Evolutionary conservation across 495 filamentous ascomycete species (phyloP), one percentile per base, ranked within the genome.

Genomic region (Daldinia vernicosa): DNA sequence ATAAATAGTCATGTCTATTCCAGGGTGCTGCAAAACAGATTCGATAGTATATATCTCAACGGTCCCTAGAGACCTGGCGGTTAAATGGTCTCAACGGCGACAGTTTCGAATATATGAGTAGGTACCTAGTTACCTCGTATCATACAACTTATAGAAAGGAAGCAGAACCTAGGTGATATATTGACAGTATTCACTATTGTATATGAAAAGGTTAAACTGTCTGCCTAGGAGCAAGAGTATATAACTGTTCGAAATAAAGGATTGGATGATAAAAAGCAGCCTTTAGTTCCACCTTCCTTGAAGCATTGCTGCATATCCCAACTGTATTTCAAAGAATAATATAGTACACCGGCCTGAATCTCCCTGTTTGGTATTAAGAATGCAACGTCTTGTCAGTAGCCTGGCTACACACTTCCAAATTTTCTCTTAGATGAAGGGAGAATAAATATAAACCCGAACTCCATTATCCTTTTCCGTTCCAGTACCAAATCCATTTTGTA

Each of bases 401-500:
- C 43, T 47, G 24, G 43, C 43, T 24, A 45, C 40, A 24, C 19
- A 24, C 19, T 12, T 47, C n/a, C 12, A 28, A 14, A 15, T 47
- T 54, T 39, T 40, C 9, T 59, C 32, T 61, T 11, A 59, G 33
- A 63, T 22, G n/a, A n/a, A n/a, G 40, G 19, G 28, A 14, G 30
- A 33, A 37, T 58, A 22, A 63, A 43, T 52, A 43, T 50, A 51
- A 56, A 3, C 63, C 60, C 33, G 3, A 60, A 64, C 60, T 39
- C 60, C 60, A 40, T 50, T 59, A 11, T 14, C 45, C 40, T 67
- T 60, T 60, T 33, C 14, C 32, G 5, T 60, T 60, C 56, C 47
- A 14, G 6, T 68, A 32, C 61, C 37, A 40, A 30, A 9, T 24
- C 47, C 40, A 53, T 62, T 69, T 64, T 57, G 15, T 61, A 61